Evolutionary conservation across 495 filamentous ascomycete species (phyloP), one percentile per base, ranked within the genome.

Genomic region (Trypethelium eluteriae): DNA sequence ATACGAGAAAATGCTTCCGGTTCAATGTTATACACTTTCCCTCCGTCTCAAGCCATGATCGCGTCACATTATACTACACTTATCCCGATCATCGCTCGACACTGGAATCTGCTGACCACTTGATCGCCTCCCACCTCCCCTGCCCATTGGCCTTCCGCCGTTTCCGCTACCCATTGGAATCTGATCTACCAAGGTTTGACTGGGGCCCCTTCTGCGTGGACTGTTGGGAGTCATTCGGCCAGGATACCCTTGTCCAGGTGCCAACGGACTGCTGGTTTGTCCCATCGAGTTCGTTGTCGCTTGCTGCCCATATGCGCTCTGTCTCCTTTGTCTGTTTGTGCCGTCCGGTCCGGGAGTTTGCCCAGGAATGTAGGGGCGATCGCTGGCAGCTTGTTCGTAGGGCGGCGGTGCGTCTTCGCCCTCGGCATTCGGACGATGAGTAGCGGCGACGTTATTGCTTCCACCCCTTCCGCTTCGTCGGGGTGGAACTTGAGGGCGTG

Each of bases 311-410:
- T 66, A 69, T 3, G 69, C 69, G 18, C 53, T 44, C 62, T 70
- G 70, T 25, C 16, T 64, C 68, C 25, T 63, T 41, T 4, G 12
- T 47, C 38, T 35, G 7, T 10, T 38, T 41, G 62, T 59, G 68
- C 2, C 53, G 25, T 67, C 46, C 67, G 64, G 79, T 63, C 80
- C 80, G n/a, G 71, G 71, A 46, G 84, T 81, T 71, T 81, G 80
- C 38, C 79, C 80, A 0, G 89, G 84, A 11, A 85, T 77, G 68
- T 91, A 92, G 5, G 82, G 81, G 6, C 80, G 82, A 62, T 81
- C 81, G 39, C 81, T 84, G 0, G 89, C 83, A 7, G 89, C 88
- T 78, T 93, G 88, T 76, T 94, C 91, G 73, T 96, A 96, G 14
- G 84, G 86, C 5, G 91, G 91, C 11, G 90, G 91, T 2, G 89